Percentiles rank a stretch among this genome's conserved stretches.
phyloP scores from a whole-genome alignment of 1,139 yeast genomes.

The Meyerozyma carpophila region DNA sequence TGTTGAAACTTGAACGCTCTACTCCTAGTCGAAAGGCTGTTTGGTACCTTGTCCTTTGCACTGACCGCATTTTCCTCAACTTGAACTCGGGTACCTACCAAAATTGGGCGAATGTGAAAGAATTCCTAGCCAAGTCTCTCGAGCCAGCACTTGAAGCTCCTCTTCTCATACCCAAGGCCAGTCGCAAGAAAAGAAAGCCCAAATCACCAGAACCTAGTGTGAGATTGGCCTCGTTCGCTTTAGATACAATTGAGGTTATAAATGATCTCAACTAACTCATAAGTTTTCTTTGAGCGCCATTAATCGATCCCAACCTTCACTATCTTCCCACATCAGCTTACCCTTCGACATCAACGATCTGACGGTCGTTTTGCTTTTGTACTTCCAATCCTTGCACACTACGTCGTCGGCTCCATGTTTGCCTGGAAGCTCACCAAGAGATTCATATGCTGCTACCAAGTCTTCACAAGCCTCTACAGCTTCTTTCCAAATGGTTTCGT shows the following conservation, averaged over 20 bases:
- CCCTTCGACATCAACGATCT: constrained; percentile 80
- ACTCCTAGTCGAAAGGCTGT: neutral
- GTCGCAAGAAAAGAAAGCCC: neutral
- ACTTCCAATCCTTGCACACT: constrained; percentile 90
- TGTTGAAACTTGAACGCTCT: constrained; percentile 39
- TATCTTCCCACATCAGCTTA: constrained; percentile 71
- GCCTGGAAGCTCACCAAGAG: constrained; percentile 82
- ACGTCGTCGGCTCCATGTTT: constrained; percentile 76
- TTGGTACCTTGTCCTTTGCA: neutral
- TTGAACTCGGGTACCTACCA: neutral
- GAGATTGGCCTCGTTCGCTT: neutral
- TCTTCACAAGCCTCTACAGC: constrained; percentile 80
- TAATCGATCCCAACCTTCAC: constrained; percentile 70
- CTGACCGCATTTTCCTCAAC: neutral
- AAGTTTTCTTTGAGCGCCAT: constrained; percentile 47
- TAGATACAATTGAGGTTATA: neutral
- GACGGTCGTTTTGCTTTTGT: constrained; percentile 69
- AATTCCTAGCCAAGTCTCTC: neutral
- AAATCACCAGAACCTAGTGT: neutral
- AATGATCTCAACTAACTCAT: neutral
- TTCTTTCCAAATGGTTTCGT: constrained; percentile 65
- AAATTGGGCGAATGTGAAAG: neutral
- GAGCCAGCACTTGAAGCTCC: neutral
- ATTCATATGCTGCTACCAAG: constrained; percentile 80
- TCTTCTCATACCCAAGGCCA: neutral